These are phyloP conservation scores for Cladophialophora chaetospira DNA, from an alignment of 2,329 filamentous ascomycete genomes.

Conservation along the genomic window DNA sequence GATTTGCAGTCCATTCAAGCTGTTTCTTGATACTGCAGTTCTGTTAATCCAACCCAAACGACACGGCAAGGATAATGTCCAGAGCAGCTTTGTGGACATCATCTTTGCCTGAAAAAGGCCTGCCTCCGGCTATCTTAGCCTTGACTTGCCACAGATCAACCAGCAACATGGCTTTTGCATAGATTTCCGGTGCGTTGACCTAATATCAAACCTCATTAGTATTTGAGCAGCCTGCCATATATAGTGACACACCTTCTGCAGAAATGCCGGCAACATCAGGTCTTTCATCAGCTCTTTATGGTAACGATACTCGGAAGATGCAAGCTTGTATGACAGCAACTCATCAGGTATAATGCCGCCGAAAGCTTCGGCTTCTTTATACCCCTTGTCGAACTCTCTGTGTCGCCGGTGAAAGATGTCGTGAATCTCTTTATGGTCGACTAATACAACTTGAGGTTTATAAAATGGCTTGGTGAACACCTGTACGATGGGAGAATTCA, in stretches of 20 bases:
- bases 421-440: conserved; percentile 27
- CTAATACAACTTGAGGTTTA: conserved; percentile 48
- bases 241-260: not conserved
- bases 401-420: conserved; percentile 29
- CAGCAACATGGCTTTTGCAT: not conserved
- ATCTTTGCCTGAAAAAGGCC: not conserved
- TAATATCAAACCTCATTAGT: not conserved
- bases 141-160: conserved; percentile 4
- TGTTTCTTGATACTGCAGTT: not conserved
- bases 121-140: not conserved
- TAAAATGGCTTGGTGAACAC: conserved; percentile 50
- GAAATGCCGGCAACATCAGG: not conserved
- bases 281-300: conserved; percentile 11
- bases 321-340: conserved; percentile 1
- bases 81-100: not conserved
- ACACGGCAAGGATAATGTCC: not conserved
- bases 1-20: no score
- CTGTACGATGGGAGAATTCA: conserved; percentile 49
- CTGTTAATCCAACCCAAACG: not conserved
- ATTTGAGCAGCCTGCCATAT: not conserved
- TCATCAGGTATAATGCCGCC: not conserved
- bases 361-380: conserved; percentile 1
- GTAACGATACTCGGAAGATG: not conserved
- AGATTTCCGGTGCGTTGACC: conserved; percentile 6
- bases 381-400: conserved; percentile 27